Evolutionary conservation across 441 rosid species (phyloP).

Genomic region (Manihot esculenta): DNA sequence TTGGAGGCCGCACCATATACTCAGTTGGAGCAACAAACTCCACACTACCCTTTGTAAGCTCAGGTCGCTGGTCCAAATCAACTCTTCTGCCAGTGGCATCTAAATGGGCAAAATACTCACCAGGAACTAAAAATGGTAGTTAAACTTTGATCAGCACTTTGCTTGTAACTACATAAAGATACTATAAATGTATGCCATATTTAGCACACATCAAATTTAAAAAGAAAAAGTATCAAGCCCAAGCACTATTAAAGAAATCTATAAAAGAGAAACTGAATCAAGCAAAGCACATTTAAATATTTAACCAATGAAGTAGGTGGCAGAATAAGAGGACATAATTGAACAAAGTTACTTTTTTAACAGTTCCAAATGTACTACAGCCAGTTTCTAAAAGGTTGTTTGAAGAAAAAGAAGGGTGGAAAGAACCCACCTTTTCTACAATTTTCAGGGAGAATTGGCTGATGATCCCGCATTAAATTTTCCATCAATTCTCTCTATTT

Average conservation of each 20-base stretch:
- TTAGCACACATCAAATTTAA: background rate
- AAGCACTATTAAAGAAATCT: background rate
- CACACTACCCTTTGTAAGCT: conserved; percentile 90
- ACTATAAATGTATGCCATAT: background rate
- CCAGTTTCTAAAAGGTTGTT: background rate
- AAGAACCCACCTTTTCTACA: background rate
- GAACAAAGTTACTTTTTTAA: background rate
- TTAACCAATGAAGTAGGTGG: background rate
- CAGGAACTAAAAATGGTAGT: conserved; percentile 65
- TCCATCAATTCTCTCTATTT: background rate
- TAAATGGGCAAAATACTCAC: conserved; percentile 89
- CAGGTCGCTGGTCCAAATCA: conserved; percentile 96
- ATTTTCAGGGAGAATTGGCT: background rate
- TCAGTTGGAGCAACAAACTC: conserved; percentile 98
- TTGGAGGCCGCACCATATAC: conserved; percentile 99
- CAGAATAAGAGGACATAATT: background rate
- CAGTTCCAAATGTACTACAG: background rate
- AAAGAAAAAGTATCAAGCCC: conserved; percentile 1
- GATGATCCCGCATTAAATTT: background rate
- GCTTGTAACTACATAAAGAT: background rate
- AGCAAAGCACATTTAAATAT: background rate
- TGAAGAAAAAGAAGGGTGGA: background rate
- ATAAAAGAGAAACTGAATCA: background rate
- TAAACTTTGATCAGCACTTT: conserved; percentile 16
- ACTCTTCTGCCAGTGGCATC: conserved; percentile 92